A percentile compares a stretch with the other conserved stretches of the same genome.
Conservation (phyloP, 2,329 filamentous ascomycete genomes). For the Fusarium equiseti region DNA sequence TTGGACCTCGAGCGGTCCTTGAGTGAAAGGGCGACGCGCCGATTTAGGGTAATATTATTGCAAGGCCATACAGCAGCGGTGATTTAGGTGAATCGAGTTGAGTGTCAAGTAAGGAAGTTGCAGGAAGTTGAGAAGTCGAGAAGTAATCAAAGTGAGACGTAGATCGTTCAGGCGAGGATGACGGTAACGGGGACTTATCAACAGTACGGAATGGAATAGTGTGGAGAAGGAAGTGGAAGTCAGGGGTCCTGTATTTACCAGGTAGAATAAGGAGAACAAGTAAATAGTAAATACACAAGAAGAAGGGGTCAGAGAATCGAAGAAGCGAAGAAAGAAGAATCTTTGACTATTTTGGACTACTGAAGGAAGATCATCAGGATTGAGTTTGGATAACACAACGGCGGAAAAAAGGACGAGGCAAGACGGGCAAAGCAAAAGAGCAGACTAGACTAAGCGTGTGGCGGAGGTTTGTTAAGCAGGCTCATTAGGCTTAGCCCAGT, state of each 20-base stretch:
- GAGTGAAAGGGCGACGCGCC: constrained; percentile 32
- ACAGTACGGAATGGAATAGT: constrained; percentile 3
- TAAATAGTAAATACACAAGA: constrained; percentile 10
- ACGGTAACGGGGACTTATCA: background rate
- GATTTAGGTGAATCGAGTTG: background rate
- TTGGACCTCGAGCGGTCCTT: constrained; percentile 39
- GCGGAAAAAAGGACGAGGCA: background rate
- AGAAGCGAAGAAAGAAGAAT: background rate
- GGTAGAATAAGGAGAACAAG: background rate
- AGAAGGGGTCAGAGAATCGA: background rate
- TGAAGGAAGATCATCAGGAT: constrained; percentile 22
- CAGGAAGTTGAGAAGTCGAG: background rate
- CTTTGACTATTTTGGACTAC: constrained; percentile 1
- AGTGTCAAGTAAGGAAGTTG: constrained; percentile 6
- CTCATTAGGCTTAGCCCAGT: constrained; percentile 7
- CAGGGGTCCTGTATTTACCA: constrained; percentile 10
- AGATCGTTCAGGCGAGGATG: constrained; percentile 25
- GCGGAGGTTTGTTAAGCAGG: constrained; percentile 22
- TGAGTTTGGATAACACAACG: constrained; percentile 21
- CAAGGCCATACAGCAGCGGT: constrained; percentile 37
- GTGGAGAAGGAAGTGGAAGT: constrained; percentile 22
- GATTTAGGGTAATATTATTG: constrained; percentile 21
- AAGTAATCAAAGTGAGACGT: constrained; percentile 35
- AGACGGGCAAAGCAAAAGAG: constrained; percentile 1
- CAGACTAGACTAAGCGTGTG: constrained; percentile 29